A percentile compares a stretch with the other conserved stretches of the same genome.
Conservation (phyloP, 192 early-diverging fungal genomes). For the Coemansia asiatica region DNA sequence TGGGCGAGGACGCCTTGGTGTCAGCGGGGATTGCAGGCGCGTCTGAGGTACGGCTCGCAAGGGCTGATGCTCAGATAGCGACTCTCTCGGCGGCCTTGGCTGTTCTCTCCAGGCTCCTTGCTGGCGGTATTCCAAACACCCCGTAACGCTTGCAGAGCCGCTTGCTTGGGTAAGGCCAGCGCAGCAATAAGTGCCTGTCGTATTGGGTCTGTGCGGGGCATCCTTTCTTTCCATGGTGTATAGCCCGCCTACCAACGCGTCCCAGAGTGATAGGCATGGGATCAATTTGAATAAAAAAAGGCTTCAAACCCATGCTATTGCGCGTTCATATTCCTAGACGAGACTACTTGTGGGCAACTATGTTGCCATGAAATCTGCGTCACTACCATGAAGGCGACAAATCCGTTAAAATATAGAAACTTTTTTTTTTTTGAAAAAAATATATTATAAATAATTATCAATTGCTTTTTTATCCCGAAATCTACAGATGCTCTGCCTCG, state of each 20-base stretch:
- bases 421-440: conserved; percentile 6
- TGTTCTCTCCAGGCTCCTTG: neutral
- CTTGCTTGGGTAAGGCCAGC: neutral
- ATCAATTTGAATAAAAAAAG: conserved; percentile 9
- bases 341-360: conserved; percentile 32
- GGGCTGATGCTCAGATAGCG: neutral
- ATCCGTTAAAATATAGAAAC: neutral
- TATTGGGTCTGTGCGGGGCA: conserved; percentile 31
- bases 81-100: neutral
- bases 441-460: neutral
- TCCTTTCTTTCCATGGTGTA: conserved; percentile 32
- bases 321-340: conserved; percentile 52
- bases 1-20: neutral
- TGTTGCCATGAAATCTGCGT: conserved; percentile 46
- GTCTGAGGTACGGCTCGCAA: neutral
- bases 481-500: neutral
- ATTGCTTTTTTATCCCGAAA: too few species aligned
- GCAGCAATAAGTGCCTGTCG: neutral
- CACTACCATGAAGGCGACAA: conserved; percentile 49
- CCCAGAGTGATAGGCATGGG: conserved; percentile 47
- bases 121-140: conserved; percentile 5
- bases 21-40: neutral
- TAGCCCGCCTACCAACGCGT: conserved; percentile 43
- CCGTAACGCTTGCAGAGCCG: neutral
- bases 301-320: conserved; percentile 41